phyloP scores from a whole-genome alignment of 208 protist genomes.

The Blechomonas ayalai region DNA sequence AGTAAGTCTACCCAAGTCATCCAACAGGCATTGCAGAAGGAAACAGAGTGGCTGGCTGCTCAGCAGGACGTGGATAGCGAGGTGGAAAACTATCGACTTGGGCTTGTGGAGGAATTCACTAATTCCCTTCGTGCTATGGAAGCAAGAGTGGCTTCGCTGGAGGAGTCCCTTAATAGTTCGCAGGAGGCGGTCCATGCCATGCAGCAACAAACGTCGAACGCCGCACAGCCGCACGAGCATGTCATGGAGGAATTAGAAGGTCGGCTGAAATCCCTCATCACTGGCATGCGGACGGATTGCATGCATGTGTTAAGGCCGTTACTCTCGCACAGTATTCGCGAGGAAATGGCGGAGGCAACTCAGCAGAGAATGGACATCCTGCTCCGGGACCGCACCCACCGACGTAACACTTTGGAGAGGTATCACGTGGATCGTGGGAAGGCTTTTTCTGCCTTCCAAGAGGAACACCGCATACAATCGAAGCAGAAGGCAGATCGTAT shows the following conservation, averaged over 20 bases:
- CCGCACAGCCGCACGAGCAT: slow-evolving; percentile 5
- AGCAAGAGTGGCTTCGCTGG: too few relatives aligned
- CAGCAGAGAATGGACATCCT: slow-evolving; percentile 35
- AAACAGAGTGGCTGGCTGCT: slow-evolving; percentile 1
- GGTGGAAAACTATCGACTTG: slow-evolving; percentile 5
- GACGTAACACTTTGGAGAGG: slow-evolving; percentile 5
- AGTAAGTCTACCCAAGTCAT: too few relatives aligned
- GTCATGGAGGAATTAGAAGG: slow-evolving; percentile 17
- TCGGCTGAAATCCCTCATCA: slow-evolving; percentile 15
- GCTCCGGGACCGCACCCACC: slow-evolving; percentile 13
- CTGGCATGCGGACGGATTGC: slow-evolving; percentile 20
- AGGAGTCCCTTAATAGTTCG: too few relatives aligned
- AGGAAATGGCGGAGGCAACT: slow-evolving; percentile 18
- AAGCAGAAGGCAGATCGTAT: slow-evolving; percentile 13
- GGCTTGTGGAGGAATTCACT: slow-evolving; percentile 5
- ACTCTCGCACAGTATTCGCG: slow-evolving; percentile 24
- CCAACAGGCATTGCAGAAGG: slow-evolving; percentile 9
- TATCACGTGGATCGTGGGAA: slow-evolving; percentile 15
- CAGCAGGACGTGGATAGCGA: slow-evolving; percentile 1
- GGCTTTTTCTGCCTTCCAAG: slow-evolving; percentile 12
- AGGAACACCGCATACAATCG: slow-evolving; percentile 9
- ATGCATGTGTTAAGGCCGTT: slow-evolving; percentile 25
- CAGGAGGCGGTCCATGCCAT: slow-evolving; percentile 17
- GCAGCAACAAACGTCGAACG: slow-evolving; percentile 3
- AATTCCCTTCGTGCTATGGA: too few relatives aligned